Evolutionary conservation across 2,329 filamentous ascomycete species (phyloP), one percentile per base, ranked within the genome.

Genomic region (Pseudocercospora musae): DNA sequence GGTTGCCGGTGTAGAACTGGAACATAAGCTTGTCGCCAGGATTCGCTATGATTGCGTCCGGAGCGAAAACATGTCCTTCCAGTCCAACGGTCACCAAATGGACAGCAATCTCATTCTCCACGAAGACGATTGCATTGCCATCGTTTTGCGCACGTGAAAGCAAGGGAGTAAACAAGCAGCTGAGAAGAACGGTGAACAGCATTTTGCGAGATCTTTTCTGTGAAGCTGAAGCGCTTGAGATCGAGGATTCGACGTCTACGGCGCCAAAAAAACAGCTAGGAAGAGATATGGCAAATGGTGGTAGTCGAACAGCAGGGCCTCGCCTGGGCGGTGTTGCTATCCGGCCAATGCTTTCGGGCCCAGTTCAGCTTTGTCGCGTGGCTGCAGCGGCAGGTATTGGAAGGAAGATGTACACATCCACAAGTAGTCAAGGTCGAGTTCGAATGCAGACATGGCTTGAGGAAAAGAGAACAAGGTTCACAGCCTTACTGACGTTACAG

Each of bases 1-100:
- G 78, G 46, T 77, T 76, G 10, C 72, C 71, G 2, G 77, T 74
- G 46, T 73, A 79, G 69, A 80, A 80, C 48, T 70, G 58, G 60
- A 79, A 80, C 40, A 76, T 73, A 48, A 80, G 62, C 3, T 77
- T 74, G 58, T 79, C 77, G 27, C 77, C 77, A 1, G 72, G 66
- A 5, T 71, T 70, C 11, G 76, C 76, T 49, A 73, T 67, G 15
- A 77, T 66, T 31, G 70, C 69, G 31, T 72, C 70, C 4, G 77
- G 77, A 10, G 70, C 66, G 55, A 75, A 78, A 46, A 68, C 71
- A 62, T 76, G 73, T 8, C 68, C 70, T 8, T 71, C 70, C 8
- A 71, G 63, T 20, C 77, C 77, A 20, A 74, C 78, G 18, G 72
- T 69, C 40, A 79, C 71, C 0, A 67, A 70, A 56, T 78, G 72